Evolutionary conservation across 441 rosid species (phyloP).

Genomic region (Geranium incanum): DNA sequence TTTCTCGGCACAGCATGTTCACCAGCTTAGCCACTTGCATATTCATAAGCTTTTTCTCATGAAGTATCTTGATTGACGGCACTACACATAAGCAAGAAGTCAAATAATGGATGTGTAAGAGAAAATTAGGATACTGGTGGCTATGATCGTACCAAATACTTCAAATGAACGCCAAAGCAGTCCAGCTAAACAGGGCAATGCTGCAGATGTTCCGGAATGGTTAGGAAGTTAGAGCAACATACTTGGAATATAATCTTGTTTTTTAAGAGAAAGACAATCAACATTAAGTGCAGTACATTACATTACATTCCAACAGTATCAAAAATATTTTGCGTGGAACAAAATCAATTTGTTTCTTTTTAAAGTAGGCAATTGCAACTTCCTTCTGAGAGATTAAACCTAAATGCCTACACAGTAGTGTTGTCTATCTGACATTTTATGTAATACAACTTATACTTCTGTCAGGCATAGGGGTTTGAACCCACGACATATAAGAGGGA

Average conservation of each 20-base stretch:
- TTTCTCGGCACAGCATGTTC: slow-evolving; percentile 7
- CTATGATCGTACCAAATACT: slow-evolving; percentile 2
- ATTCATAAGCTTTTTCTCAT: slow-evolving; percentile 1
- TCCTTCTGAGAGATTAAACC: no score
- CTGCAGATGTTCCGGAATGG: neutral
- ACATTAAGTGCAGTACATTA: neutral
- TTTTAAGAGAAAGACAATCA: neutral
- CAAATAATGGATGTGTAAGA: neutral
- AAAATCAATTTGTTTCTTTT: no score
- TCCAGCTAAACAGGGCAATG: neutral
- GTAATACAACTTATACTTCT: neutral
- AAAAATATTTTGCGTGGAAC: no score
- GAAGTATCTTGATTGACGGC: neutral
- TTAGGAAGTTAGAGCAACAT: neutral
- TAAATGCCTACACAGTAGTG: neutral
- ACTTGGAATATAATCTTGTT: neutral
- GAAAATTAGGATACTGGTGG: neutral
- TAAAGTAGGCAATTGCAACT: no score
- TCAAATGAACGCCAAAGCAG: neutral
- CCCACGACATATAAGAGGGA: neutral
- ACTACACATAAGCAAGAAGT: neutral
- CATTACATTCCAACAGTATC: neutral
- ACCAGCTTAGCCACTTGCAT: slow-evolving; percentile 10
- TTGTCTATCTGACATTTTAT: neutral
- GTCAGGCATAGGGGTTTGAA: neutral